Evolutionary conservation across 306 rosid genomes (phyloP).

Genomic region (Albizia julibrissin): DNA sequence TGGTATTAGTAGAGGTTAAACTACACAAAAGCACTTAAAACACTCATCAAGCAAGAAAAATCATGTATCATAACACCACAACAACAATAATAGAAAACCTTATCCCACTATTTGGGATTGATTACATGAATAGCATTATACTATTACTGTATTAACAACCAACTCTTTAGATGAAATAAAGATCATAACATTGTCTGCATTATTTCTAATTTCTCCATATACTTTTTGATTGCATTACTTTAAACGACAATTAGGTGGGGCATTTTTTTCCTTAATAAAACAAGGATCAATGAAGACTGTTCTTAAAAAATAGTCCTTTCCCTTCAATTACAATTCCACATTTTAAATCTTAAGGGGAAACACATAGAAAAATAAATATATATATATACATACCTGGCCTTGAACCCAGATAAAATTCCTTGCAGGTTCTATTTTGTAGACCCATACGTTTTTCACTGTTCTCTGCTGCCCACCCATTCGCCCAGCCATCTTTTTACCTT

Average conservation of each 20-base stretch:
- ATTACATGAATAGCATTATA: background rate
- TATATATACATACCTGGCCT: constrained; percentile 76
- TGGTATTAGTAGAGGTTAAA: background rate
- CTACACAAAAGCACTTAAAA: background rate
- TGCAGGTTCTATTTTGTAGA: constrained; percentile 91
- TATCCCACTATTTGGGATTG: background rate
- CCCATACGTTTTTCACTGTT: constrained; percentile 93
- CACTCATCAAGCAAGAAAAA: background rate
- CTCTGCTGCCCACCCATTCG: constrained; percentile 92
- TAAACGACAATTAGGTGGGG: background rate
- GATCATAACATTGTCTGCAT: background rate
- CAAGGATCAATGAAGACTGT: background rate
- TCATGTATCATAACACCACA: background rate
- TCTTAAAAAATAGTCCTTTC: constrained; percentile 4
- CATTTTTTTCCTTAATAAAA: constrained; percentile 4
- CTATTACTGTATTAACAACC: background rate
- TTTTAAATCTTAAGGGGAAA: constrained; percentile 17
- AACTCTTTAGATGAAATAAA: background rate
- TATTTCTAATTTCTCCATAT: background rate
- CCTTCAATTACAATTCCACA: constrained; percentile 14
- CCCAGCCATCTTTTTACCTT: constrained; percentile 88
- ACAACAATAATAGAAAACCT: background rate
- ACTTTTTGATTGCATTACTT: background rate
- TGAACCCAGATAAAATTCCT: constrained; percentile 92
- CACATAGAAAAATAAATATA: background rate